Evolutionary conservation across 306 rosid genomes (phyloP), one percentile per base, ranked within the genome.

Genomic region (Quillaja saponaria): DNA sequence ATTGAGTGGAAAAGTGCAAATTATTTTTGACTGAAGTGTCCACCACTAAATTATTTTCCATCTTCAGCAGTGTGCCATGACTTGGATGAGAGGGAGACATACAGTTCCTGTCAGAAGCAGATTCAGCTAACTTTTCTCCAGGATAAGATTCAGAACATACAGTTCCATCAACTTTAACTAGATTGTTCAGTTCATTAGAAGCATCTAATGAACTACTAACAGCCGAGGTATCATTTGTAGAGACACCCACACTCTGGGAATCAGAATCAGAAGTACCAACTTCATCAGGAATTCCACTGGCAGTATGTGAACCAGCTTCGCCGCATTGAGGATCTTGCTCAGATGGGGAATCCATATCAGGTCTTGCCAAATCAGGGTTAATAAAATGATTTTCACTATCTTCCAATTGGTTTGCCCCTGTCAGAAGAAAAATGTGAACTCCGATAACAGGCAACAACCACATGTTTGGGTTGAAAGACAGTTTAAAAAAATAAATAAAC

Each of bases 351-450:
- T 67, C 78, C 55, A 58, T 44, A 66, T 79, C 83, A 33, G 67
- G 67, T 54, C 57, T 64, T 17, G 42, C 49, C 35, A 38, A 69
- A 55, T 59, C 50, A 17, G 78, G 76, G 71, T 57, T 75, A 37
- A 50, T 39, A 31, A 65, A 44, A 67, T 51, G 73, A 33, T 75
- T 67, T 15, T 67, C 75, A 58, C 52, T 49, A 58, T 80, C 51
- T 52, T 74, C 83, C 42, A 49, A 55, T 73, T 73, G 64, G 72
- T 81, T 81, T 48, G 67, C 55, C 74, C 73, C 95, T 88, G 73
- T 28, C 48, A 44, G 63, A 50, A 58, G 17, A 48, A 57, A 75
- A 70, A 20, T 40, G n/a, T 41, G 46, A 58, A 54, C 68, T 72
- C 66, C 74, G 31, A 47, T 10, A 7, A 61, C 44, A 17, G 15